These are phyloP conservation scores for Sporothrix luriei DNA, from an alignment of 2,329 filamentous ascomycete species.

Conservation along the genomic window DNA sequence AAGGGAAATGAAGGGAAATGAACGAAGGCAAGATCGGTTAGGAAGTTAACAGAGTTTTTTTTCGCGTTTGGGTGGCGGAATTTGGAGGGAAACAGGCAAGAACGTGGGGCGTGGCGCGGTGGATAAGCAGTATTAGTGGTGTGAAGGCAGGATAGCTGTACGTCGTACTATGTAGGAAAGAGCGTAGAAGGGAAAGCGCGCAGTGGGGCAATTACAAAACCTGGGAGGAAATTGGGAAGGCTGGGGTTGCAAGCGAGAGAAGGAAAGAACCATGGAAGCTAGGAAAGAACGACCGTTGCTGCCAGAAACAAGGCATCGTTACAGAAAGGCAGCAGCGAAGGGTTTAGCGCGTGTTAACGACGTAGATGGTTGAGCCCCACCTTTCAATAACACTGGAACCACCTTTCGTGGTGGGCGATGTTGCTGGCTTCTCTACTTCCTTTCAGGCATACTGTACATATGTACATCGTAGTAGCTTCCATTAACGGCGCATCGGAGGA, in stretches of 20 bases:
- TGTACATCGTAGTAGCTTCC: no score
- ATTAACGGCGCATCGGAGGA: conserved; percentile 1
- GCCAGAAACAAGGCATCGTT: conserved; percentile 1
- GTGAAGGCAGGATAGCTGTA: conserved; percentile 13
- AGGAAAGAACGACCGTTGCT: not conserved
- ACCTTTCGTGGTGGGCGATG: not conserved
- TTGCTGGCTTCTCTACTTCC: not conserved
- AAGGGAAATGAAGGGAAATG: conserved; percentile 22
- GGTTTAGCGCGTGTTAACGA: conserved; percentile 14
- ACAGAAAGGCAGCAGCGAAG: conserved; percentile 1
- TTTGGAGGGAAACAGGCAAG: conserved; percentile 8
- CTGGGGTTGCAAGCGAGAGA: conserved; percentile 25
- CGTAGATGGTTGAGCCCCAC: not conserved
- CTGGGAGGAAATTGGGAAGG: conserved; percentile 24
- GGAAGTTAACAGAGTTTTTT: conserved; percentile 36
- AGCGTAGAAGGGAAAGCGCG: conserved; percentile 4
- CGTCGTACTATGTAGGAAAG: no score
- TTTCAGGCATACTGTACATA: no score
- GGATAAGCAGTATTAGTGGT: conserved; percentile 25
- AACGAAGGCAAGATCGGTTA: conserved; percentile 32
- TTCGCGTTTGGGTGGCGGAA: conserved; percentile 27
- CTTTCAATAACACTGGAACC: conserved; percentile 4
- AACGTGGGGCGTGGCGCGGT: conserved; percentile 18
- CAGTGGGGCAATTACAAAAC: conserved; percentile 4
- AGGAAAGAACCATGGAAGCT: conserved; percentile 17